phyloP scores from a whole-genome alignment of 345 rosid species.

The Laguncularia racemosa region DNA sequence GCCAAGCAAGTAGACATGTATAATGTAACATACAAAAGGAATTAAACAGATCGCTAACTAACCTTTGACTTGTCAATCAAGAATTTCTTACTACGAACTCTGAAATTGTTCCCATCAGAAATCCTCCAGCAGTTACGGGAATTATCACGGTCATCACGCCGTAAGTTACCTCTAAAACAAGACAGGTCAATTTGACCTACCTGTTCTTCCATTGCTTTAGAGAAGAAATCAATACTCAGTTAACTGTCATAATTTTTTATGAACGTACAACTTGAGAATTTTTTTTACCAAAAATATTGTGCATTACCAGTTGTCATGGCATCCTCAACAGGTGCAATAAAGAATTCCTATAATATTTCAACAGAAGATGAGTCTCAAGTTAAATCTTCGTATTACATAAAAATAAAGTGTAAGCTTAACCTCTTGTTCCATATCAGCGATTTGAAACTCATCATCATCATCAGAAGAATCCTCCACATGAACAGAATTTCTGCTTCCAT shows the following conservation, averaged over 20 bases:
- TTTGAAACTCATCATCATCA: slow-evolving; percentile 91
- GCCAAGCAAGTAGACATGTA: not conserved
- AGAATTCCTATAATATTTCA: too few relatives aligned
- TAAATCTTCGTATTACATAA: too few relatives aligned
- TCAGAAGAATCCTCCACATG: slow-evolving; percentile 86
- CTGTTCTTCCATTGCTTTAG: slow-evolving; percentile 59
- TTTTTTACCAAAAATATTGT: not conserved
- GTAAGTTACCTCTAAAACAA: slow-evolving; percentile 75
- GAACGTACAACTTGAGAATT: slow-evolving; percentile 2
- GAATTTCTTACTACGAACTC: slow-evolving; percentile 90
- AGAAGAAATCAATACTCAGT: slow-evolving; percentile 8
- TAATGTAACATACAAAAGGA: slow-evolving; percentile 2
- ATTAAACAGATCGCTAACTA: slow-evolving; percentile 2
- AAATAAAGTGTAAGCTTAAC: slow-evolving; percentile 16
- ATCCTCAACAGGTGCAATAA: too few relatives aligned
- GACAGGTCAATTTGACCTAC: slow-evolving; percentile 68
- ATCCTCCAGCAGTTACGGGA: slow-evolving; percentile 88
- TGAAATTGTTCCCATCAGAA: slow-evolving; percentile 84
- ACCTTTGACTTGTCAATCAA: slow-evolving; percentile 90
- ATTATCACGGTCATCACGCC: slow-evolving; percentile 73
- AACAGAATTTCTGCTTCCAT: slow-evolving; percentile 59
- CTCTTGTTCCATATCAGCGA: slow-evolving; percentile 88
- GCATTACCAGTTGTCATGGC: too few relatives aligned
- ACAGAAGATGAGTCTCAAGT: too few relatives aligned
- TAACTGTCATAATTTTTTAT: not conserved